Evolutionary conservation across 1,284 basidiomycete species (phyloP), one percentile per base, ranked within the genome.

Genomic region (Chalciporus sp.): DNA sequence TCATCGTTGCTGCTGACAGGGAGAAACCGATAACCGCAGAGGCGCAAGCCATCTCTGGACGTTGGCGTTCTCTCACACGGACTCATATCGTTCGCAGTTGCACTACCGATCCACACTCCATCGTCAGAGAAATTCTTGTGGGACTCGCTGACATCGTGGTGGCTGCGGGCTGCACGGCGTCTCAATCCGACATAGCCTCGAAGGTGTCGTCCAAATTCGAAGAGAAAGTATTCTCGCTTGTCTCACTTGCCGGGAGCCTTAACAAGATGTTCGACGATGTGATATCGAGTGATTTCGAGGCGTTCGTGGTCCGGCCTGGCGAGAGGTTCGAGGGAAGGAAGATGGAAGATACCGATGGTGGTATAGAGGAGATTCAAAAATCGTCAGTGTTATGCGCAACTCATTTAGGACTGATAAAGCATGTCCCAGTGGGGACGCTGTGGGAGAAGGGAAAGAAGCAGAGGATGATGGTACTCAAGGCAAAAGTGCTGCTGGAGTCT

Each of bases 301-400:
- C 54, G 16, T 49, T 65, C 47, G 14, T 55, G 2, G 45, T 59
- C 4, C 41, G 17, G 8, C 55, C 61, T 19, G 56, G 56, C 6
- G 51, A 57, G 19, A 47, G 19, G 20, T 65, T 58, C 20, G 57
- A 67, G 12, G 37, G 17, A 1, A 14, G 35, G 10, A 35, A 10
- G 10, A 67, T 65, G 63, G 63, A 65, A 16, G 63, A 65, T 12
- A 37, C 44, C 8, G 57, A 67, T 28, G 63, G 49, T 9, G 50
- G 40, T 14, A 46, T 45, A 2, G 23, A 27, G 6, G 50, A 20
- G 14, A 27, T 17, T 4, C 42, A 35, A 26, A 43, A 40, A 8
- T 40, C 40, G 8, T 29, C 43, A 10, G 59, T 66, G 12, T 42
- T 66, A 27, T 66, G 66, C 26, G 49, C 66, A 12, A 67, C 63